Base-by-base conservation (phyloP, 2,329 filamentous ascomycete genomes). In the Clarireedia sp. region DNA sequence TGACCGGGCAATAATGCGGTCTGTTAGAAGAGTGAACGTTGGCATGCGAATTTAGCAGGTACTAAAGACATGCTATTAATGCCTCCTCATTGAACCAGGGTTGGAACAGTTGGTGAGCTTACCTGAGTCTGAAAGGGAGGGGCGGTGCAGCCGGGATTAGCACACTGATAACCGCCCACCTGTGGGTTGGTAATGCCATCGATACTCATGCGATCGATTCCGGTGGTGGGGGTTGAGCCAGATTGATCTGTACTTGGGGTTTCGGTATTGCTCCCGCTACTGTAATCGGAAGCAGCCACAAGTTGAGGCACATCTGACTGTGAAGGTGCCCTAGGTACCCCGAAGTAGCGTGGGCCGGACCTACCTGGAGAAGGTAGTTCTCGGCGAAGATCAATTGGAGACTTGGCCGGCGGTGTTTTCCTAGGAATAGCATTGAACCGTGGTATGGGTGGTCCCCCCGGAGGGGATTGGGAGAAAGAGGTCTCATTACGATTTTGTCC, bases 21-120 rank as follows among this genome's bases (percentile, higher is more conserved):
- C 83, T 74, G 21, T 75, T 78, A 2, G 79, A 81, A 2, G 83
- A 86, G 69, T 87, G 83, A 3, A 87, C 83, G 60, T 87, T 87
- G 51, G 85, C 82, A 66, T 92, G 89, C 0, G 88, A 92, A 68
- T 90, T 92, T 21, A 92, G 74, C 9, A 92, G 75, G 71, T 82
- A 82, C 63, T 82, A 74, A 37, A 4, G 3, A 38, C 5, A 2
- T n/a, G 54, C 58, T 60, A 62, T 51, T 26, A 51, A 14, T 37
- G 26, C 23, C 10, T 16, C 23, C 29, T 10, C 5, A 33, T 47
- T 1, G 5, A 48, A 3, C 33, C 19, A 43, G 16, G 14, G 37
- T 48, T 5, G 10, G n/a, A 48, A 41, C 9, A 49, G 19, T 29
- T 16, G 33, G 40, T 44, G 10, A 24, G 56, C 61, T 57, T 48